Percentiles rank a stretch among this genome's conserved stretches.
These are phyloP conservation scores for Fusarium veterinarium DNA, from an alignment of 2,329 filamentous ascomycete genomes.

Conservation along the genomic window DNA sequence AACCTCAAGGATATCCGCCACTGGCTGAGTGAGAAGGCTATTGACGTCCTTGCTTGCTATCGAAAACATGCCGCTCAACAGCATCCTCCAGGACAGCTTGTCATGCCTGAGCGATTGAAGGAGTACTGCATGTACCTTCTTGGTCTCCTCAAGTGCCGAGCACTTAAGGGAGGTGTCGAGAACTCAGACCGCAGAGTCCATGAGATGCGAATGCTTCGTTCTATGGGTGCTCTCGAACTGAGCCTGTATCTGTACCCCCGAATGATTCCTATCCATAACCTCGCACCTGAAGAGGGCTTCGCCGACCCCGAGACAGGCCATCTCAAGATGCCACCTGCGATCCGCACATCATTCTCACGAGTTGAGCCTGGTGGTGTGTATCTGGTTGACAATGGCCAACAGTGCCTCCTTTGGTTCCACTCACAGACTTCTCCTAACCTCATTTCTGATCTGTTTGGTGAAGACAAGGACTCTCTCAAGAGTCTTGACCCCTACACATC, in stretches of 20 bases:
- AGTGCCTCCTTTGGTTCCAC: slow-evolving; percentile 92
- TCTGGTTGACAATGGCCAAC: slow-evolving; percentile 93
- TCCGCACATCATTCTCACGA: slow-evolving; percentile 86
- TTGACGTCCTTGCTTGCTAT: slow-evolving; percentile 92
- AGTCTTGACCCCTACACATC: slow-evolving; percentile 84
- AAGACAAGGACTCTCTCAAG: slow-evolving; percentile 75
- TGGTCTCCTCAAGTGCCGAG: slow-evolving; percentile 86
- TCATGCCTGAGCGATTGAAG: slow-evolving; percentile 94
- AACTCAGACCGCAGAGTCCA: slow-evolving; percentile 90
- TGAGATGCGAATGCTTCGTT: slow-evolving; percentile 89
- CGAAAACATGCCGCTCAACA: slow-evolving; percentile 89
- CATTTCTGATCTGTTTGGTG: slow-evolving; percentile 88
- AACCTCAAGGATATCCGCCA: slow-evolving; percentile 87
- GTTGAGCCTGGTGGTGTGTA: slow-evolving; percentile 96
- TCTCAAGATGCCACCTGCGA: slow-evolving; percentile 81
- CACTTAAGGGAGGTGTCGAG: slow-evolving; percentile 93
- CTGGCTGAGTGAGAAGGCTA: slow-evolving; percentile 87
- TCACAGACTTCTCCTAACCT: slow-evolving; percentile 92
- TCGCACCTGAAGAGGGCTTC: slow-evolving; percentile 89
- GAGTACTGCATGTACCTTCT: slow-evolving; percentile 98
- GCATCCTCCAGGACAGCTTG: slow-evolving; percentile 90
- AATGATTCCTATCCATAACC: slow-evolving; percentile 91
- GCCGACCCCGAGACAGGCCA: slow-evolving; percentile 88
- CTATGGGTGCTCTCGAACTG: slow-evolving; percentile 86
- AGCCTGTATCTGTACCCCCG: slow-evolving; percentile 94